Evolutionary conservation across 2,329 filamentous ascomycete genomes (phyloP), one percentile per base, ranked within the genome.

Genomic region (Ceratocystis cacaofunesta): DNA sequence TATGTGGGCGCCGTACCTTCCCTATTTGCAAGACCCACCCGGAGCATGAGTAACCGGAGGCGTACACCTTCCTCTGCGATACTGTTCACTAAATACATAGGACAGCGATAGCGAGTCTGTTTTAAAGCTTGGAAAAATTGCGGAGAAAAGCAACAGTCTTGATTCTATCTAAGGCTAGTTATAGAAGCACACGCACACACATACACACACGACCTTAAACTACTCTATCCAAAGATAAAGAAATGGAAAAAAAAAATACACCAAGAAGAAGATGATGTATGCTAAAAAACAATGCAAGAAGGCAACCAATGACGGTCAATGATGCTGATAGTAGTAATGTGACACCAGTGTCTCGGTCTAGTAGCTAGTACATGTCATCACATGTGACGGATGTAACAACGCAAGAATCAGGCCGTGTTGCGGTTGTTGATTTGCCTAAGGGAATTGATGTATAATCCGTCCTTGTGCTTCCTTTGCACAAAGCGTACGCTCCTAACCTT

Each of bases 401-500:
- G 30, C 8, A 25, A 52, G 43, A 32, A 28, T 32, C 30, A 15
- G 22, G 17, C 61, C 25, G 41, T 62, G 17, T 46, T 62, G 43
- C 28, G 61, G 25, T 50, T 50, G 30, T 48, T 62, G 46, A 62
- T 17, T n/a, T 46, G 61, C 25, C 25, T 25, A n/a, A 62, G 61
- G 5, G 61, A 22, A 48, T 22, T 50, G 44, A 25, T 46, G 22
- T 32, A 62, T 30, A 48, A 32, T 32, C 28, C 46, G 30, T n/a
- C 58, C 3, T 22, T 41, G 44, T 50, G 22, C 25, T 62, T 50
- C 58, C 19, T 52, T 43, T 25, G 60, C 25, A 65, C 58, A 62
- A 65, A 65, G 25, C 64, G 58, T 41, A 65, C 58, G 57, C 64
- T 65, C 30, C 44, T 46, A 15, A 62, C 60, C 48, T 62, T 62